Evolutionary conservation across 1,284 basidiomycete species (phyloP).

Genomic region (Exobasidium rhododendri): DNA sequence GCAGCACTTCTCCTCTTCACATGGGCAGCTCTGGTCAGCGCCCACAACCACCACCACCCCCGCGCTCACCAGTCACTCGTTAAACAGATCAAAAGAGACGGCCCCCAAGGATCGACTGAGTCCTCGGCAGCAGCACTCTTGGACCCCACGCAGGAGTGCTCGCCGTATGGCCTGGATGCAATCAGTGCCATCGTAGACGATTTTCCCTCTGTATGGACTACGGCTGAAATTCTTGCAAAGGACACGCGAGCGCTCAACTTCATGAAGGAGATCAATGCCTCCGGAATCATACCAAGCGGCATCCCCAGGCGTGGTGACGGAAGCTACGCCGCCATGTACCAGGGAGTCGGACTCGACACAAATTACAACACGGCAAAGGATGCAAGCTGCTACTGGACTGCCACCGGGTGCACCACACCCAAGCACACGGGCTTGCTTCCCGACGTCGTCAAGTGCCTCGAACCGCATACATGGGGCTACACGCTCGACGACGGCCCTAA

Average conservation of each 20-base stretch:
- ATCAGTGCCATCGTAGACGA: slow-evolving; percentile 17
- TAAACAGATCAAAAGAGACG: background rate
- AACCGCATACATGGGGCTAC: slow-evolving; percentile 55
- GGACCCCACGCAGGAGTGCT: slow-evolving; percentile 31
- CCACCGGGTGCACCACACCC: slow-evolving; percentile 45
- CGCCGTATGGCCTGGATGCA: slow-evolving; percentile 38
- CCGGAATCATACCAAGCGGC: slow-evolving; percentile 53
- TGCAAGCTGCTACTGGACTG: slow-evolving; percentile 53
- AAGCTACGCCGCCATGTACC: background rate
- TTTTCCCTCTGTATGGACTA: slow-evolving; percentile 53
- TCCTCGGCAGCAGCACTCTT: background rate
- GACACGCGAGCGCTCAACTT: slow-evolving; percentile 56
- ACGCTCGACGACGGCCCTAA: slow-evolving; percentile 47
- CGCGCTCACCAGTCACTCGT: too few relatives aligned
- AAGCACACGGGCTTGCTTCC: slow-evolving; percentile 56
- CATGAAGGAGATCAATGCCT: slow-evolving; percentile 49
- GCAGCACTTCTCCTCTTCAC: background rate
- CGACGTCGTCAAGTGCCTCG: slow-evolving; percentile 57
- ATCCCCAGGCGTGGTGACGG: slow-evolving; percentile 19
- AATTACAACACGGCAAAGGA: slow-evolving; percentile 21
- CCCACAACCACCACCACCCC: background rate
- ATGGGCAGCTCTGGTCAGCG: background rate
- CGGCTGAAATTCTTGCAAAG: slow-evolving; percentile 53
- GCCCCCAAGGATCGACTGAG: background rate
- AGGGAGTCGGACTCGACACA: slow-evolving; percentile 10